These are phyloP conservation scores for Colletotrichum neosansevieriae DNA, from an alignment of 2,329 filamentous ascomycete species.

Conservation along the genomic window DNA sequence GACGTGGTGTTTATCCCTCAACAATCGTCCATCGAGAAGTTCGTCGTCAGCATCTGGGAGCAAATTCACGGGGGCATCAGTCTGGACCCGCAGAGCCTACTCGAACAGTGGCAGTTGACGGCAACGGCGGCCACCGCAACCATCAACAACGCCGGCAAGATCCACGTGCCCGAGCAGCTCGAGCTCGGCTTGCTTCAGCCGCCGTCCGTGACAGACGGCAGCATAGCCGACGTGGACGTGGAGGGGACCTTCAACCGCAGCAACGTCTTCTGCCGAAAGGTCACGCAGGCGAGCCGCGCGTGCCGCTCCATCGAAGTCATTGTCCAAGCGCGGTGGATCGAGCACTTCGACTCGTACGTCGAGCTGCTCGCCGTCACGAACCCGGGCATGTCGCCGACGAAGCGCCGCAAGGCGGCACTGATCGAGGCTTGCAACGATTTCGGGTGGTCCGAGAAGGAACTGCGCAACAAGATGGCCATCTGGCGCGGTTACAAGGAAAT, in stretches of 20 bases:
- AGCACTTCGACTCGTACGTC: constrained; percentile 65
- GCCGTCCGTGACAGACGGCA: constrained; percentile 24
- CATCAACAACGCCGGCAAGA: constrained; percentile 39
- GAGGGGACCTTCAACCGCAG: constrained; percentile 47
- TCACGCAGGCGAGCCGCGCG: constrained; percentile 59
- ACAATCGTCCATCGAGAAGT: constrained; percentile 45
- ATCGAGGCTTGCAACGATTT: constrained; percentile 66
- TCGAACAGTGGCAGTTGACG: constrained; percentile 45
- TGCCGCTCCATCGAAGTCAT: constrained; percentile 70
- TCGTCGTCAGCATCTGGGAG: constrained; percentile 50
- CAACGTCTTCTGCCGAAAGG: constrained; percentile 49
- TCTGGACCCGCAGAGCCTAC: constrained; percentile 46
- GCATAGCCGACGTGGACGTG: constrained; percentile 26
- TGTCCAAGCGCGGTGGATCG: constrained; percentile 68
- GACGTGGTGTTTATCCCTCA: constrained; percentile 36
- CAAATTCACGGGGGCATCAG: constrained; percentile 48
- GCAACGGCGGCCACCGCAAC: constrained; percentile 40
- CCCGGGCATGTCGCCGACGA: constrained; percentile 56
- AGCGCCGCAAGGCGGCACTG: constrained; percentile 63
- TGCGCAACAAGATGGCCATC: constrained; percentile 62
- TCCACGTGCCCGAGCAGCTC: constrained; percentile 35
- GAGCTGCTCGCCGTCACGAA: constrained; percentile 53
- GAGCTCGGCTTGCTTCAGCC: constrained; percentile 35
- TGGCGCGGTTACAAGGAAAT: constrained; percentile 72
- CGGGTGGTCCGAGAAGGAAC: constrained; percentile 68